phyloP scores from a whole-genome alignment of 2,329 filamentous ascomycete genomes.

The Hawksworthiomyces lignivorus region DNA sequence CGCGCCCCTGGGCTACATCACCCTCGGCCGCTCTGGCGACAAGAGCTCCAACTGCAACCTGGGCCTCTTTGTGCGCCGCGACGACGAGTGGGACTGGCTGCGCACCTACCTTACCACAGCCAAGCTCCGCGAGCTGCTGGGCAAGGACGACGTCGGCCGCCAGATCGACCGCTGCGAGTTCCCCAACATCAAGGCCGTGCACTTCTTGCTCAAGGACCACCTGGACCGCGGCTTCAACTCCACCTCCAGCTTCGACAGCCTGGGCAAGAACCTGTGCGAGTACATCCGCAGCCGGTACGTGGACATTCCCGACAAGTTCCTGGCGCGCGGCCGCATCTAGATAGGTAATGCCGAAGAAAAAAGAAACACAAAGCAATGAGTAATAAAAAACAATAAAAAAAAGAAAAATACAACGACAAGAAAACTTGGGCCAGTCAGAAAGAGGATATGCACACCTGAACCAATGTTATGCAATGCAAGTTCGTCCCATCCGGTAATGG shows the following conservation, averaged over 20 bases:
- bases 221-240: constrained; percentile 23
- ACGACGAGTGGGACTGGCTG: constrained; percentile 38
- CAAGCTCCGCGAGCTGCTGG: constrained; percentile 29
- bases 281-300: constrained; percentile 30
- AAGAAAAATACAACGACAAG: not conserved
- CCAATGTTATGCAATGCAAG: too few species aligned
- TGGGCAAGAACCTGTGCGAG: not conserved
- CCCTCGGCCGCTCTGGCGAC: constrained; percentile 29
- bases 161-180: constrained; percentile 38
- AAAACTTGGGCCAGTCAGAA: too few species aligned
- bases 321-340: constrained; percentile 14
- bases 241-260: not conserved
- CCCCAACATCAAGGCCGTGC: constrained; percentile 25
- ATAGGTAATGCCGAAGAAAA: too few species aligned
- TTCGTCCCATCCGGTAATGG: too few species aligned
- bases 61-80: constrained; percentile 35
- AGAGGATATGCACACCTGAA: too few species aligned
- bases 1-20: constrained; percentile 22
- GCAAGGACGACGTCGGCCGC: constrained; percentile 26
- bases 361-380: not conserved
- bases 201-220: constrained; percentile 13
- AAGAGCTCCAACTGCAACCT: constrained; percentile 37
- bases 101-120: constrained; percentile 30
- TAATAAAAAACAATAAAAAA: not conserved
- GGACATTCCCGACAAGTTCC: constrained; percentile 33